Conservation (phyloP, 2,329 filamentous ascomycete genomes). For the Ceratocystis papillata region DNA sequence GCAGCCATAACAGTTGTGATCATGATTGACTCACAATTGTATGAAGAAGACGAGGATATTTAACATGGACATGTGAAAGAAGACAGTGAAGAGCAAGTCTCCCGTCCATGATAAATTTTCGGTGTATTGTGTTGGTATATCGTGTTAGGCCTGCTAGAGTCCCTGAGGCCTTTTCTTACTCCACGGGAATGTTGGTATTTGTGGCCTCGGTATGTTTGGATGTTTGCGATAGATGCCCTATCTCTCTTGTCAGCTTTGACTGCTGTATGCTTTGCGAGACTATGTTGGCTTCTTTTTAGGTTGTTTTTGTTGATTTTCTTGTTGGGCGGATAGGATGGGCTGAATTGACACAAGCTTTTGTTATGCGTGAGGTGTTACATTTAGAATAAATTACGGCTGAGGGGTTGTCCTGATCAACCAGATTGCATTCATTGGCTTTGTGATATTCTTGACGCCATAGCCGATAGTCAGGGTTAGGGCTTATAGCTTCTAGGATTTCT, state of each 20-base stretch:
- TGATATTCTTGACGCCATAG: background rate
- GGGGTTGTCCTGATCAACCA: background rate
- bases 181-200: background rate
- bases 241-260: background rate
- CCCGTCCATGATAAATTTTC: background rate
- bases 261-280: background rate
- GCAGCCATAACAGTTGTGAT: constrained; percentile 63
- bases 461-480: background rate
- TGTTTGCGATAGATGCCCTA: background rate
- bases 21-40: constrained; percentile 43
- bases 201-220: background rate
- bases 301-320: constrained; percentile 4
- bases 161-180: background rate
- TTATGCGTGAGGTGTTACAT: background rate
- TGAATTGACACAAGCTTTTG: background rate
- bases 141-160: background rate
- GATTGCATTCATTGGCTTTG: background rate
- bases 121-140: background rate
- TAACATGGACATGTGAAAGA: background rate
- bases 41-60: constrained; percentile 22
- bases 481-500: background rate
- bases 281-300: background rate
- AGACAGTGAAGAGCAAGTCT: background rate
- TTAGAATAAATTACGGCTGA: too few species aligned
- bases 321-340: background rate